Evolutionary conservation across 345 rosid genomes (phyloP).

Genomic region (Nephelium lappaceum): DNA sequence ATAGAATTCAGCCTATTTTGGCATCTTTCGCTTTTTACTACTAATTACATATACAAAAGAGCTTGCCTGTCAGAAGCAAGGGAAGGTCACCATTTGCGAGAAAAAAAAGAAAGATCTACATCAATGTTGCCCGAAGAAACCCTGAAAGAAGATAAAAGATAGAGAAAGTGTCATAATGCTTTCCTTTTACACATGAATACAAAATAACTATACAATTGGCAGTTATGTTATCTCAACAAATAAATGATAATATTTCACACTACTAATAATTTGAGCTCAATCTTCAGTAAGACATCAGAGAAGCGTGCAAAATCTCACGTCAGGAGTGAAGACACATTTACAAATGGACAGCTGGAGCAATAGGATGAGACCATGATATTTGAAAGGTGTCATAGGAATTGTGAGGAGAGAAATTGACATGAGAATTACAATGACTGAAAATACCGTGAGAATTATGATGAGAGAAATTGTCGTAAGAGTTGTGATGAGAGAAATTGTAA

Average conservation of each 20-base stretch:
- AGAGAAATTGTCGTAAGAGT: no score
- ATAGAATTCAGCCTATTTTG: background rate
- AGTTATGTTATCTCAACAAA: background rate
- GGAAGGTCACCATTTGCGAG: background rate
- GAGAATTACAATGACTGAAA: no score
- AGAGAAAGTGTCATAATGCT: background rate
- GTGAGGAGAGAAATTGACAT: no score
- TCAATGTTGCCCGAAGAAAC: conserved; percentile 9
- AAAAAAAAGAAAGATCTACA: background rate
- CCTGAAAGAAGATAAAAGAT: background rate
- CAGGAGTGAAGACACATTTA: background rate
- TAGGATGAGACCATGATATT: no score
- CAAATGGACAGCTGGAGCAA: no score
- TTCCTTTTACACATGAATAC: background rate
- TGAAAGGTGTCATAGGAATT: no score
- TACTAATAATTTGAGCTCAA: background rate
- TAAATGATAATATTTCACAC: background rate
- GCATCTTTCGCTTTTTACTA: conserved; percentile 1
- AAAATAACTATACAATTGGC: background rate
- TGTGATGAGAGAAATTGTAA: no score
- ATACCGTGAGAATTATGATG: no score
- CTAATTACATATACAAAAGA: background rate
- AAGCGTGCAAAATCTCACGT: background rate
- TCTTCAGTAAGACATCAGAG: background rate
- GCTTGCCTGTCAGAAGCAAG: background rate